Evolutionary conservation across 2,329 filamentous ascomycete genomes (phyloP).

Genomic region (Grosmannia serpens): DNA sequence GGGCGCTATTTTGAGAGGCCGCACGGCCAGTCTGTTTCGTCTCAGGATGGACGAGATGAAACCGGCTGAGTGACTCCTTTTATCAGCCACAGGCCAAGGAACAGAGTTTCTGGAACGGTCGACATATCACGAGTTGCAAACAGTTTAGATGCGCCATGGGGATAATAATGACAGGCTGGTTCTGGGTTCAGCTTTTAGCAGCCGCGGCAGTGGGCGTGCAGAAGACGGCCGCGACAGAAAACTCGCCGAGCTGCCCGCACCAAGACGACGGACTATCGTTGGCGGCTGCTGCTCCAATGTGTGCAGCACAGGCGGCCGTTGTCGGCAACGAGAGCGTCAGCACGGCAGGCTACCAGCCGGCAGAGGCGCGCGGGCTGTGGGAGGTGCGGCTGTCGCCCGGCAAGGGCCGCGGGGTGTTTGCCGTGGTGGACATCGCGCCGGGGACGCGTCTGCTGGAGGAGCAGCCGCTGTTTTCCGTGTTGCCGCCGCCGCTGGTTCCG

Average conservation of each 20-base stretch:
- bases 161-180: background rate
- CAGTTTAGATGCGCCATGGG: background rate
- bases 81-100: background rate
- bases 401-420: conserved; percentile 32
- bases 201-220: background rate
- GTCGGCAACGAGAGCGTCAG: background rate
- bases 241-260: background rate
- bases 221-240: background rate
- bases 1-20: too few relatives aligned
- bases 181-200: background rate
- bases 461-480: conserved; percentile 22
- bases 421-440: conserved; percentile 19
- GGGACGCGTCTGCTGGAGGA: conserved; percentile 30
- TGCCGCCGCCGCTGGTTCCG: conserved; percentile 17
- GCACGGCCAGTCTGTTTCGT: too few relatives aligned
- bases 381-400: conserved; percentile 14
- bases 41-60: background rate
- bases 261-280: background rate
- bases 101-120: background rate
- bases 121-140: background rate
- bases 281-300: background rate
- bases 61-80: background rate
- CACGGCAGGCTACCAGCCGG: background rate
- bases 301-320: background rate
- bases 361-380: conserved; percentile 2